Percentiles rank a stretch among this genome's conserved stretches.
Conservation (phyloP, 2,329 filamentous ascomycete genomes). For the Westerdykella sp. region DNA sequence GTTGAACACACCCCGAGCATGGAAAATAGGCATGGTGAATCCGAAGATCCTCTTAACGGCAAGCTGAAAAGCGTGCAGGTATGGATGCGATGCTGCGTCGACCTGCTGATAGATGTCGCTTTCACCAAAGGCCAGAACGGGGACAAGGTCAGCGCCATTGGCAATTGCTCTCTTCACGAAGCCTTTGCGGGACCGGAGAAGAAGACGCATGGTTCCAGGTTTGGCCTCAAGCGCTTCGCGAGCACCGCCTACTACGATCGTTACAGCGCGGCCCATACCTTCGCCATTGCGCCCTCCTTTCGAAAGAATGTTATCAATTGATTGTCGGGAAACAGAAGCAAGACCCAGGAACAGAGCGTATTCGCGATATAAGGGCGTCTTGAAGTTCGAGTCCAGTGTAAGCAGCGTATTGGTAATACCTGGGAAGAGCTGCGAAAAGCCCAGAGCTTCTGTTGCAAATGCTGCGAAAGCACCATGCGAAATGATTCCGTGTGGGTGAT, state of each 20-base stretch:
- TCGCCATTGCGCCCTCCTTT: constrained; percentile 70
- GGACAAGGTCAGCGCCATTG: constrained; percentile 88
- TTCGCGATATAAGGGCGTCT: constrained; percentile 87
- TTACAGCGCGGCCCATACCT: constrained; percentile 91
- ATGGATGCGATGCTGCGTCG: constrained; percentile 66
- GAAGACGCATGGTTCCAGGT: constrained; percentile 68
- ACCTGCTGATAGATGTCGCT: constrained; percentile 95
- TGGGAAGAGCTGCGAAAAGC: constrained; percentile 81
- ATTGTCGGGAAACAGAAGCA: constrained; percentile 82
- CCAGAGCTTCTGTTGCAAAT: constrained; percentile 83
- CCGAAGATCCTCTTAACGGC: constrained; percentile 78
- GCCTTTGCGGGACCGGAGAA: constrained; percentile 78
- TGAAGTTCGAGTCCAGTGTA: constrained; percentile 94
- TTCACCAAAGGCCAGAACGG: constrained; percentile 87
- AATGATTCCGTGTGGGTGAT: constrained; percentile 96
- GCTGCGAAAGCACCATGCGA: constrained; percentile 91
- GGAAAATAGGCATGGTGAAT: constrained; percentile 86
- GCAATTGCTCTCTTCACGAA: constrained; percentile 91
- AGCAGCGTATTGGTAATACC: constrained; percentile 91
- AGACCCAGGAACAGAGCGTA: constrained; percentile 87
- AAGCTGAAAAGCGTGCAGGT: constrained; percentile 75
- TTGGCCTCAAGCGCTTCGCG: constrained; percentile 85
- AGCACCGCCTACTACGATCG: constrained; percentile 90
- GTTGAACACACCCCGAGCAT: constrained; percentile 90
- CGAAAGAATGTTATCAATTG: constrained; percentile 79